Conservation (phyloP, 1,139 yeast genomes). For the Yamadazyma dushanensis region DNA sequence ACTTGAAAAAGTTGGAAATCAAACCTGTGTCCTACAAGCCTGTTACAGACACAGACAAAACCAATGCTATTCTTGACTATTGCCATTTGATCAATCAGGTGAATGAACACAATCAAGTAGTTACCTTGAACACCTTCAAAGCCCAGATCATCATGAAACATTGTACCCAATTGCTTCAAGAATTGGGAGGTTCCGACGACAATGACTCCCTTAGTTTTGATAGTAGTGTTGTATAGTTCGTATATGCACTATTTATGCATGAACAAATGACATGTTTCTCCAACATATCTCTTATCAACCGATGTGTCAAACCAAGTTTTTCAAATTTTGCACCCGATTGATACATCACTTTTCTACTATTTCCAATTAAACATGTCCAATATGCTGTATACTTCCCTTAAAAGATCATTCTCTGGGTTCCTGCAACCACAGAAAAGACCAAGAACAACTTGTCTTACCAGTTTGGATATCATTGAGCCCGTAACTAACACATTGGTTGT, state of each 20-base stretch:
- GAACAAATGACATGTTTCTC: background rate
- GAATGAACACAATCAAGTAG: slow-evolving; percentile 7
- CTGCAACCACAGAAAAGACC: slow-evolving; percentile 4
- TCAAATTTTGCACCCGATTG: slow-evolving; percentile 2
- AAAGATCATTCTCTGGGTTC: slow-evolving; percentile 9
- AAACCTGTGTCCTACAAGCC: slow-evolving; percentile 2
- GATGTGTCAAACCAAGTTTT: background rate
- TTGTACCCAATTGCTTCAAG: slow-evolving; percentile 8
- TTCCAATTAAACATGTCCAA: background rate
- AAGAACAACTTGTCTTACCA: slow-evolving; percentile 6
- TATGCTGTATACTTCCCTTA: slow-evolving; percentile 5
- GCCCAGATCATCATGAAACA: slow-evolving; percentile 8
- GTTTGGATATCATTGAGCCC: slow-evolving; percentile 9
- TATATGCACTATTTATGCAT: background rate
- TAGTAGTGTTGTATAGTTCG: slow-evolving; percentile 3
- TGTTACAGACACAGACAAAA: slow-evolving; percentile 2
- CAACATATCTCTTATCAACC: background rate
- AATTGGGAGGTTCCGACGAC: background rate
- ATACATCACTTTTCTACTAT: slow-evolving; percentile 1
- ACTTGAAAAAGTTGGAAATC: slow-evolving; percentile 3
- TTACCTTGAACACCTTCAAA: slow-evolving; percentile 10
- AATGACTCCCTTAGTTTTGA: slow-evolving; percentile 7
- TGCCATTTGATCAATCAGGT: slow-evolving; percentile 11
- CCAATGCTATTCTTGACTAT: slow-evolving; percentile 8
- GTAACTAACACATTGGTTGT: slow-evolving; percentile 1